A percentile compares a stretch with the other conserved stretches of the same genome.
These are phyloP conservation scores for Penstemon newberryi DNA, from an alignment of 257 asterid species.

Conservation along the genomic window DNA sequence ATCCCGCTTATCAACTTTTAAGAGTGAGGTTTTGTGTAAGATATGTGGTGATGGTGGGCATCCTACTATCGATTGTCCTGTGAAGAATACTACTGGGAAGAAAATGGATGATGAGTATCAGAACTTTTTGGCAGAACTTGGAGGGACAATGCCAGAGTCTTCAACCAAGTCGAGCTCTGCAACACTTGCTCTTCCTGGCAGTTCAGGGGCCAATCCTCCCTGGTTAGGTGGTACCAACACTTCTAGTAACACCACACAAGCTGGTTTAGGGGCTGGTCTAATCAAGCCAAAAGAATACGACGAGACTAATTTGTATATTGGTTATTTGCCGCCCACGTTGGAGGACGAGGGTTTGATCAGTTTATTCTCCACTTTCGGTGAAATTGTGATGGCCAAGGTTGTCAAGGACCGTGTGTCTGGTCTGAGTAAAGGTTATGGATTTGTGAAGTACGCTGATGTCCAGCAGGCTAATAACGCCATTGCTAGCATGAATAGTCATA, in stretches of 20 bases:
- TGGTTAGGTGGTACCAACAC: constrained; percentile 61
- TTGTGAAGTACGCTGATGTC: constrained; percentile 81
- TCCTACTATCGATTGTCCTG: constrained; percentile 94
- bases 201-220: constrained; percentile 72
- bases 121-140: constrained; percentile 88
- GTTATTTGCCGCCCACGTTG: constrained; percentile 77
- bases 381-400: constrained; percentile 90
- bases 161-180: constrained; percentile 47
- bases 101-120: constrained; percentile 99
- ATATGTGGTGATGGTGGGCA: constrained; percentile 98
- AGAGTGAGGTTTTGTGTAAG: constrained; percentile 89
- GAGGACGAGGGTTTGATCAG: constrained; percentile 79
- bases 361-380: constrained; percentile 79
- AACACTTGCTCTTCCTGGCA: constrained; percentile 70
- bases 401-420: constrained; percentile 68
- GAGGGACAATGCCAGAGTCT: constrained; percentile 83
- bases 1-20: constrained; percentile 75
- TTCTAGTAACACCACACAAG: constrained; percentile 45
- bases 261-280: constrained; percentile 51
- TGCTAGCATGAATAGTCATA: constrained; percentile 82
- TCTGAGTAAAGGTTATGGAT: constrained; percentile 86
- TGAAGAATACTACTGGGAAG: constrained; percentile 89
- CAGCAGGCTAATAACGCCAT: constrained; percentile 86
- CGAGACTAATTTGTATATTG: constrained; percentile 78
- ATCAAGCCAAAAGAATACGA: constrained; percentile 80